These are phyloP conservation scores for Diplodia intermedia DNA, from an alignment of 2,329 filamentous ascomycete genomes.

Conservation along the genomic window DNA sequence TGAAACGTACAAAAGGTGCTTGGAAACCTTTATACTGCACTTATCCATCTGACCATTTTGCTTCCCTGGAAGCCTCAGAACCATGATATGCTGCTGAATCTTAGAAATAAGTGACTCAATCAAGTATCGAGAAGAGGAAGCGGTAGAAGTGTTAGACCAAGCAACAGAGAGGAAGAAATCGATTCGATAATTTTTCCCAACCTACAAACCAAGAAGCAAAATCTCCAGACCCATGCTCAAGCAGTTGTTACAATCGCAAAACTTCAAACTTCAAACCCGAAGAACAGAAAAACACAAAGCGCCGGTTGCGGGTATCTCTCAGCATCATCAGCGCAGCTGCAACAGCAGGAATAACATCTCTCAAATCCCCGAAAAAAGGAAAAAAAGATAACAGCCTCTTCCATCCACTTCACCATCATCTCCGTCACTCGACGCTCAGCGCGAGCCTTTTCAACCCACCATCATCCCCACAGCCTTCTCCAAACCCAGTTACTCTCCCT, in stretches of 20 bases:
- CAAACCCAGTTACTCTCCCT: background rate
- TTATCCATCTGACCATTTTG: too few relatives aligned
- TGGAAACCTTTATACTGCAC: too few relatives aligned
- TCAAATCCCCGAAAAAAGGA: background rate
- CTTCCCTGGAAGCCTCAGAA: too few relatives aligned
- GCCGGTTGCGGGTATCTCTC: conserved; percentile 19
- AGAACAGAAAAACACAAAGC: background rate
- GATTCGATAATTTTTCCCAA: background rate
- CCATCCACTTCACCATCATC: background rate
- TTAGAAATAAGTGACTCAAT: too few relatives aligned
- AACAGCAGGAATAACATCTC: conserved; percentile 8
- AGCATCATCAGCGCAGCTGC: conserved; percentile 13
- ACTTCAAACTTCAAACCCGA: background rate
- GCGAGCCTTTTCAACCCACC: background rate
- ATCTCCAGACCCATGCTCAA: background rate
- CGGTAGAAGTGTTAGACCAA: too few relatives aligned
- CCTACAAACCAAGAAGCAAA: background rate
- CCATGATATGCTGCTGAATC: too few relatives aligned
- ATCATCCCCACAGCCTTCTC: background rate
- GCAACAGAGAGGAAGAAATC: background rate
- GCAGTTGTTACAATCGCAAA: background rate
- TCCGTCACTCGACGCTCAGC: background rate
- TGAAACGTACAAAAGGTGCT: too few relatives aligned
- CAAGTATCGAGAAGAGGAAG: background rate
- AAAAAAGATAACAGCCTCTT: background rate